Base-by-base conservation (phyloP, 768 basidiomycete genomes). In the Hirschioporus abietinus region DNA sequence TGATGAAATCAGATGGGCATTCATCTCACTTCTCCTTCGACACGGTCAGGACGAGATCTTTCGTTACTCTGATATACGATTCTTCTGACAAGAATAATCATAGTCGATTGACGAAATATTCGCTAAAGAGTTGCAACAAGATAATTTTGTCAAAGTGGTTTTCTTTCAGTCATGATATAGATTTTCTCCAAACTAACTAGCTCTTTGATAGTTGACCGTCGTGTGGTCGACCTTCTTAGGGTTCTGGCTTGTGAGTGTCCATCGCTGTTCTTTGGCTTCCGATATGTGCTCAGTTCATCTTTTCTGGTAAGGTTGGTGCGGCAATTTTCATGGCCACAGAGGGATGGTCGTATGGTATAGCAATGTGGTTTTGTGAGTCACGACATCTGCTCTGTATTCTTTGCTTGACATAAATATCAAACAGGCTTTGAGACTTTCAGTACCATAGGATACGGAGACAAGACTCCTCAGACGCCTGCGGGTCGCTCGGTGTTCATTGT, bases 361-460 rank as follows among this genome's bases (percentile, higher is more conserved):
- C 90, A 0, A 71, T 90, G 66, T 93, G 92, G 72, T 93, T 92
- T 71, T 92, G 92, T 90, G 66, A 68, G 85, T 73, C 58, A 23
- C 60, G 24, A 18, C 62, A 36, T 27, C 36, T 6, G 30, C 7
- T 17, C 23, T 64, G 9, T 27, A 42, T 6, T 35, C 7, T 17
- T 24, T 64, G 9, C 35, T 63, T 26, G 65, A 23, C 60, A 2
- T 61, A 1, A 18, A 34, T 26, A 25, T 58, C 20, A 1, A n/a
- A 35, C 68, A 91, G 90, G 90, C 72, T 88, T 91, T 71, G 77
- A 89, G 63, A 75, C 89, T 10, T 92, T 93, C 77, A 85, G 85
- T 0, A 91, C 89, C 0, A 86, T 92, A 30, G 92, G 91, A 17
- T 91, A 88, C 69, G 88, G 88, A n/a, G 91, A 93, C 71, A 77